Evolutionary conservation across 1,284 basidiomycete genomes (phyloP), one percentile per base, ranked within the genome.

Genomic region (Bjerkandera adusta): DNA sequence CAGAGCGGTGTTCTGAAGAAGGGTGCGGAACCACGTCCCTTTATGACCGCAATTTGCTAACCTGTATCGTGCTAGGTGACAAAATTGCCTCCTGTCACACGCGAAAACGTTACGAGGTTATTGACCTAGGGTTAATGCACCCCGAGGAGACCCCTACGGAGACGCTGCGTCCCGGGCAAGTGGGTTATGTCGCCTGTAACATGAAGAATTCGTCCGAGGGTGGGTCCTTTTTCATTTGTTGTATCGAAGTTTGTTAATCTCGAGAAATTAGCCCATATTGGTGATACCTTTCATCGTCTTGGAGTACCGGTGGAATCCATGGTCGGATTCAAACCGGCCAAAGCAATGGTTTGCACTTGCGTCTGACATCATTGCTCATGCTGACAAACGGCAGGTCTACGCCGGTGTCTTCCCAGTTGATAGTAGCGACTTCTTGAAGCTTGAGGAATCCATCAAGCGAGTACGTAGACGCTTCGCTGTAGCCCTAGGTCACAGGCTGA

Each of bases 131-230:
- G 12, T 81, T 99, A 50, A 87, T 97, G 78, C 77, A 96, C 62
- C 97, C 96, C 1, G 89, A 93, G 57, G 92, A 96, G 61, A 72
- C 83, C 15, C 75, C 84, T 6, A 88, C 85, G 0, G 71, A 72
- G 7, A 76, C 78, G 37, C 68, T 98, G 43, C 76, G 79, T 41
- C 84, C 91, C 39, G 94, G 94, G 3, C 95, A 97, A 71, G 95
- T 97, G 13, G 94, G 94, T 24, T 94, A 82, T 63, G 80, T 89
- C 47, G 79, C 92, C 1, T 97, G 94, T 67, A 97, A 93, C 61
- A 99, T 99, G 96, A 99, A 98, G 66, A 89, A 98, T 59, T 92
- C 92, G 12, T 83, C 85, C n/a, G 96, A 99, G 74, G 95, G 94
- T 92, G 45, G 40, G 63, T 43, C 11, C 27, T 27, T 25, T 36